Conservation (phyloP, 306 rosid species). For the Carpinus viminea region DNA sequence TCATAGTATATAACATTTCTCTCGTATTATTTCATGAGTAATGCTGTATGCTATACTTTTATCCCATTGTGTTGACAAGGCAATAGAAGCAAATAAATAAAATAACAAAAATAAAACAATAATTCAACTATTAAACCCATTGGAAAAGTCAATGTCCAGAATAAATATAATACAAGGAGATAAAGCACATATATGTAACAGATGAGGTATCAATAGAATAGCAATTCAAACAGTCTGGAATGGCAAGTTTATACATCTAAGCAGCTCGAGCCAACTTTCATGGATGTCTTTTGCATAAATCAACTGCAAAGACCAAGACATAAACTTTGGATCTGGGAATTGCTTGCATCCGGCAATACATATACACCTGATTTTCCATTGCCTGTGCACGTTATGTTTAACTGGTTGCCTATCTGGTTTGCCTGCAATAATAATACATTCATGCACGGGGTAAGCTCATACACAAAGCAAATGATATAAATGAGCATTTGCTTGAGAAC, state of each 20-base stretch:
- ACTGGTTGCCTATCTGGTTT: conserved; percentile 67
- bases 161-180: conserved; percentile 9
- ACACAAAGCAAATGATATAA: neutral
- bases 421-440: conserved; percentile 55
- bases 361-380: conserved; percentile 61
- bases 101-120: neutral
- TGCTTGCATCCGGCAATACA: conserved; percentile 42
- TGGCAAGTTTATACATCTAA: conserved; percentile 27
- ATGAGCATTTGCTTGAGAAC: neutral
- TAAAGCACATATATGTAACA: conserved; percentile 7
- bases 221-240: conserved; percentile 26
- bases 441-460: conserved; percentile 2
- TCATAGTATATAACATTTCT: too few relatives aligned
- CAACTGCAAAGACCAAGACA: conserved; percentile 74
- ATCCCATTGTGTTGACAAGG: too few relatives aligned
- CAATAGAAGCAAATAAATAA: too few relatives aligned
- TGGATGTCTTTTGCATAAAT: conserved; percentile 31
- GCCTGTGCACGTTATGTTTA: conserved; percentile 74
- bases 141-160: neutral
- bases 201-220: conserved; percentile 16
- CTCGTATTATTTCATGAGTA: too few relatives aligned
- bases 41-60: too few relatives aligned
- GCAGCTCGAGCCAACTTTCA: conserved; percentile 21
- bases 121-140: neutral
- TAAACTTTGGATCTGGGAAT: conserved; percentile 69